These are phyloP conservation scores for Monilinia polystroma DNA, from an alignment of 2,329 filamentous ascomycete genomes.

Conservation along the genomic window DNA sequence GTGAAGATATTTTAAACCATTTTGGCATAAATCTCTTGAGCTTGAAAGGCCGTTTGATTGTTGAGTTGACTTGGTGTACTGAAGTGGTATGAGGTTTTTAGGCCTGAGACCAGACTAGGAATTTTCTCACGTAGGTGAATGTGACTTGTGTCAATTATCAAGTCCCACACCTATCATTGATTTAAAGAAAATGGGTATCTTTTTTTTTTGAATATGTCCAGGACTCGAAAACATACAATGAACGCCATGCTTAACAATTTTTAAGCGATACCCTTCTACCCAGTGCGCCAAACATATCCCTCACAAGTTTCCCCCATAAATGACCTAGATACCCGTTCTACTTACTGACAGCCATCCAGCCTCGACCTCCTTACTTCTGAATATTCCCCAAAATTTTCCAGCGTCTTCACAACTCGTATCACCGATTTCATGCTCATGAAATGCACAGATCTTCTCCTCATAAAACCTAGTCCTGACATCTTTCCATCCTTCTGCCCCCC, in stretches of 20 bases:
- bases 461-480: constrained; percentile 7
- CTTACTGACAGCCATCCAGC: constrained; percentile 12
- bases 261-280: background rate
- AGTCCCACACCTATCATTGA: background rate
- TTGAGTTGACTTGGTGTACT: too few species aligned
- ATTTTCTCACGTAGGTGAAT: background rate
- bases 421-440: constrained; percentile 10
- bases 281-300: background rate
- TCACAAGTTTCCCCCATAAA: background rate
- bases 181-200: background rate
- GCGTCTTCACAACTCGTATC: constrained; percentile 10
- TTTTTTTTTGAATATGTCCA: background rate
- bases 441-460: constrained; percentile 14
- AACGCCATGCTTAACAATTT: background rate
- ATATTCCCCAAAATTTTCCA: constrained; percentile 16
- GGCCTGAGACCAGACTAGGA: background rate
- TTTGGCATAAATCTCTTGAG: background rate
- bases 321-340: background rate
- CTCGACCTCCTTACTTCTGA: constrained; percentile 9
- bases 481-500: constrained; percentile 10
- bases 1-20: background rate
- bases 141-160: background rate
- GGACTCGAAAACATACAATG: background rate
- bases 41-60: too few species aligned
- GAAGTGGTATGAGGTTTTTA: too few species aligned